Base-by-base conservation (phyloP, 208 protist species). In the Spongospora subterranea region DNA sequence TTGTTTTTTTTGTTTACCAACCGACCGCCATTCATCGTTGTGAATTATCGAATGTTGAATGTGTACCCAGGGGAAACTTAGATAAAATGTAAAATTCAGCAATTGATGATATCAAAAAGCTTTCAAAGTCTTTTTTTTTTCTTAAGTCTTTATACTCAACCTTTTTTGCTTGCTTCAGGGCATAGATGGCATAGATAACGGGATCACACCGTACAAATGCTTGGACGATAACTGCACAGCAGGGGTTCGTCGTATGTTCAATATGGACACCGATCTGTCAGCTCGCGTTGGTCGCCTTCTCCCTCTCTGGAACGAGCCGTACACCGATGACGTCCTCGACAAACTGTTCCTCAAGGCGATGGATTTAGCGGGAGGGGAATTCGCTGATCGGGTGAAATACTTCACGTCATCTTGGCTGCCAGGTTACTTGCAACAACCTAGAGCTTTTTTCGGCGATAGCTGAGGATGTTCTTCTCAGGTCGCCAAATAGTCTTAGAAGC, bases 181-280 rank as follows among this genome's bases (percentile, higher is more conserved):
- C 90, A 95, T 98, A 50, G 97, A 98, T 92, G 97, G 95, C 54
- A 95, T 97, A 53, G 97, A 98, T 91, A 98, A 98, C 93, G 97
- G 97, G 38, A 94, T 98, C 32, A 95, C 97, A 77, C 91, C 92
- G 53, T 97, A 94, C 92, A 20, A 88, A 60, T 39, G 20, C 20
- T 46, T 93, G 90, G 82, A 91, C 76, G 92, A 95, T 60, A 92
- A 94, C 65, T 96, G 96, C 90, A 98, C 98, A 92, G 94, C 77
- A 41, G 92, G 96, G 40, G 91, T 91, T 66, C 96, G 13, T 35
- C 71, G 71, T 20, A 20, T 6, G 6, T 82, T 40, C 35, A 45
- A 20, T 43, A 35, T 82, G 6, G 40, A 82, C n/a, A 82, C 96
- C 0, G 94, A 93, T 71, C 94, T 98, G 17, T 94, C 95, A 29